Evolutionary conservation across 805 yeast genomes (phyloP).

Genomic region (Metschnikowia kofuensis): DNA sequence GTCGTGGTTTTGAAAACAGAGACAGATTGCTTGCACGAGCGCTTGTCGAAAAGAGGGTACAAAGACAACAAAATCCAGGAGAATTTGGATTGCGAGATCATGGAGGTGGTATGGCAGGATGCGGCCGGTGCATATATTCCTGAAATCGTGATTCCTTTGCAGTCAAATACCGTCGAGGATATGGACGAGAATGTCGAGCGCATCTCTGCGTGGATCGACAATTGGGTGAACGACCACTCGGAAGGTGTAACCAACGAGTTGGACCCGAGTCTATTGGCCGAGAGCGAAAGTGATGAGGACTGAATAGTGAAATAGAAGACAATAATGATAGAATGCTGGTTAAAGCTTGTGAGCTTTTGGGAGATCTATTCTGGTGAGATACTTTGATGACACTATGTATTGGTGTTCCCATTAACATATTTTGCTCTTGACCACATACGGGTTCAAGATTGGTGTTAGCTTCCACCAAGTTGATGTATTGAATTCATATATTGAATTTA

Average conservation of each 20-base stretch:
- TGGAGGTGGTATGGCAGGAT: constrained; percentile 86
- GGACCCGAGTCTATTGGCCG: constrained; percentile 16
- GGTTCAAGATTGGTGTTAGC: too few species aligned
- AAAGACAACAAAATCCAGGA: constrained; percentile 81
- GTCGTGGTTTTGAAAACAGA: constrained; percentile 86
- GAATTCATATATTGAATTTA: too few species aligned
- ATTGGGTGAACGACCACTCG: constrained; percentile 63
- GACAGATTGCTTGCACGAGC: constrained; percentile 66
- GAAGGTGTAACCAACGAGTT: constrained; percentile 57
- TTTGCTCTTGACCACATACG: too few species aligned
- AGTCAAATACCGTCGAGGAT: constrained; percentile 68
- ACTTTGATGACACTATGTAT: neutral
- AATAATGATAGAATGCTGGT: neutral
- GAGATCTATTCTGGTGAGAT: neutral
- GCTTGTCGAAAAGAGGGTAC: constrained; percentile 75
- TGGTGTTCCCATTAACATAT: too few species aligned
- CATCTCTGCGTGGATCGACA: constrained; percentile 66
- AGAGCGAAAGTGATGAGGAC: constrained; percentile 11
- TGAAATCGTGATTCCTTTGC: constrained; percentile 77
- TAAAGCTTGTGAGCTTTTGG: neutral
- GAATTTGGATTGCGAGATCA: constrained; percentile 93
- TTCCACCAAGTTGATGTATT: too few species aligned
- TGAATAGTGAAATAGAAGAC: too few species aligned
- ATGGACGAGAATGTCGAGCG: constrained; percentile 82
- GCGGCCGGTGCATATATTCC: constrained; percentile 80